Percentiles rank a stretch among this genome's conserved stretches.
These are phyloP conservation scores for Geotrichum armillariae DNA, from an alignment of 1,139 yeast genomes.

Conservation along the genomic window DNA sequence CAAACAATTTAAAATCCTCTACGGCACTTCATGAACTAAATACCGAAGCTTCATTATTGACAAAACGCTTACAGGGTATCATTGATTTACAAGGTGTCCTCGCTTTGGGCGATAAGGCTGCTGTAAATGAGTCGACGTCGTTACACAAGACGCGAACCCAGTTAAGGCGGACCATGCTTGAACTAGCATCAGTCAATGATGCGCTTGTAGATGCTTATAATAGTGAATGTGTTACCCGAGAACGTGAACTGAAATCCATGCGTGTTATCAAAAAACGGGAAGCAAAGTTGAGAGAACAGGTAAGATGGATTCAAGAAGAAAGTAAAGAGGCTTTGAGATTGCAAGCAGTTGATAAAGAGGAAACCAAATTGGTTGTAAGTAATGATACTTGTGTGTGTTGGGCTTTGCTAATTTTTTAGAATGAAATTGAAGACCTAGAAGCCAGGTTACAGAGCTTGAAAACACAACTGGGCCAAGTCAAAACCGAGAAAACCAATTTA, in stretches of 20 bases:
- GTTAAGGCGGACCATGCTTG: conserved; percentile 9
- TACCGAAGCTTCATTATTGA: neutral
- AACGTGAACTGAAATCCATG: conserved; percentile 6
- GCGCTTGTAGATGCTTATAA: conserved; percentile 14
- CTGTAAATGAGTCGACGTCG: neutral
- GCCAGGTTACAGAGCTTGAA: conserved; percentile 23
- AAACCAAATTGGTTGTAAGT: conserved; percentile 17
- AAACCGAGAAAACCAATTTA: conserved; percentile 2
- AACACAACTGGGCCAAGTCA: conserved; percentile 7
- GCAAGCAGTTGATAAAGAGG: conserved; percentile 7
- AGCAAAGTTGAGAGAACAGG: conserved; percentile 15
- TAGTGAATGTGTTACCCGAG: conserved; percentile 1
- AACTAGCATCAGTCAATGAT: conserved; percentile 11
- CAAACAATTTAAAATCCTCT: neutral
- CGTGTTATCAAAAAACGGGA: neutral
- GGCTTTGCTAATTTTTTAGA: conserved; percentile 14
- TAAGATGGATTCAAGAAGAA: conserved; percentile 22
- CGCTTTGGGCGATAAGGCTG: neutral
- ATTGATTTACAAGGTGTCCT: conserved; percentile 5
- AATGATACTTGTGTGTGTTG: neutral
- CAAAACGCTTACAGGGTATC: neutral
- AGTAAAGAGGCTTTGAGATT: conserved; percentile 21
- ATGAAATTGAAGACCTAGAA: conserved; percentile 25
- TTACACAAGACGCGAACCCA: conserved; percentile 8
- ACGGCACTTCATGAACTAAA: neutral